These are phyloP conservation scores for cucumber (Cucumis sativus) DNA, from an alignment of 306 rosid species.

Conservation along the genomic window DNA sequence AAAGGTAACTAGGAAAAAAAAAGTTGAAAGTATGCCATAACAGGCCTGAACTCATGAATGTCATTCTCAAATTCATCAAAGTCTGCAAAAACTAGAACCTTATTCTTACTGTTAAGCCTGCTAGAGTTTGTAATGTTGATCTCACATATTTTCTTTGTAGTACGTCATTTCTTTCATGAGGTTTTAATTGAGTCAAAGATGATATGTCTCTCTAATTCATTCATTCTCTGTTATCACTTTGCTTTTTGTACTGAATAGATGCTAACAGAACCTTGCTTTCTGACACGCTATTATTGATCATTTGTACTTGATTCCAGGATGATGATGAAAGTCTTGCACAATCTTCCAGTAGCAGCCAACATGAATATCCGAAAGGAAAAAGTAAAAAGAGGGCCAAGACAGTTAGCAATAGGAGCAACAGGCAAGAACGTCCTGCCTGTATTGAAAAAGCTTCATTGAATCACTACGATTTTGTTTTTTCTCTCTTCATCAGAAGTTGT, in stretches of 20 bases:
- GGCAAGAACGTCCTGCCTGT: conserved; percentile 31
- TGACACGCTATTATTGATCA: conserved; percentile 5
- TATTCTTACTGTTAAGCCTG: neutral
- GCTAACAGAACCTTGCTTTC: neutral
- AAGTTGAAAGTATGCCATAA: neutral
- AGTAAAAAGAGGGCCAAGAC: conserved; percentile 31
- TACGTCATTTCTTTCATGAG: neutral
- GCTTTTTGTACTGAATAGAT: neutral
- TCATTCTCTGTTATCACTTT: neutral
- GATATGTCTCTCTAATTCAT: neutral
- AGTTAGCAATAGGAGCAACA: conserved; percentile 29
- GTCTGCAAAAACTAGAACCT: neutral
- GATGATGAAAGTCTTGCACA: conserved; percentile 32
- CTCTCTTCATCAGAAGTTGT: neutral
- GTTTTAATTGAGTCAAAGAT: neutral
- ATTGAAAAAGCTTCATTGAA: conserved; percentile 9
- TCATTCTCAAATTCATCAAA: neutral
- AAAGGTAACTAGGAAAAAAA: neutral
- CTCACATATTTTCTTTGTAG: neutral
- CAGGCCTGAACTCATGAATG: neutral
- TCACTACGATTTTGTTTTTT: conserved; percentile 3
- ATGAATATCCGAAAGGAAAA: conserved; percentile 27
- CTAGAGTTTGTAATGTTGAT: neutral
- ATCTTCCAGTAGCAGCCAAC: conserved; percentile 28
- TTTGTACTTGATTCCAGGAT: conserved; percentile 38